Conservation (phyloP, 2,329 filamentous ascomycete genomes). For the Huntiella savannae region DNA sequence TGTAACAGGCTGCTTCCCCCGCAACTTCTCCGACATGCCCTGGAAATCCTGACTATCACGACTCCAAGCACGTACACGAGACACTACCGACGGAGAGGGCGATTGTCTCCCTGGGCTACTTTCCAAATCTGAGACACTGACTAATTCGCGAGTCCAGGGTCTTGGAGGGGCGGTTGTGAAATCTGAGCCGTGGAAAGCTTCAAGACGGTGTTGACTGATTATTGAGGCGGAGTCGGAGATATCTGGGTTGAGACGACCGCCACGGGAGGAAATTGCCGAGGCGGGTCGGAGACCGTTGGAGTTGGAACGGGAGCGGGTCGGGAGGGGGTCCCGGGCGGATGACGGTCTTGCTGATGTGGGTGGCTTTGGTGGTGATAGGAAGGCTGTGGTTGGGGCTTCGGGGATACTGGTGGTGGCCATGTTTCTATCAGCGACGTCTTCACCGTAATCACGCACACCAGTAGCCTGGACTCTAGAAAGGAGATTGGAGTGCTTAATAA, state of each 20-base stretch:
- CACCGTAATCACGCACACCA: conserved; percentile 37
- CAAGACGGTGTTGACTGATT: conserved; percentile 10
- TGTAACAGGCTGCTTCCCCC: conserved; percentile 2
- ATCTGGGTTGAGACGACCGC: not conserved
- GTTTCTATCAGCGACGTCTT: conserved; percentile 46
- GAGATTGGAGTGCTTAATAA: conserved; percentile 30
- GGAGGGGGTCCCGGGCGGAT: not conserved
- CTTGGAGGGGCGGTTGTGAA: not conserved
- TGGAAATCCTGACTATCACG: conserved; percentile 3
- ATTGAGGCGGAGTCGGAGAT: conserved; percentile 9
- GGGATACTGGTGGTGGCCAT: conserved; percentile 20
- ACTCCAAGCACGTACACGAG: conserved; percentile 7
- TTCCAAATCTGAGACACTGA: conserved; percentile 5
- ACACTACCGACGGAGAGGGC: conserved; percentile 2
- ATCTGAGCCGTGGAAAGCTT: conserved; percentile 6
- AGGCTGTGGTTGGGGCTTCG: too few relatives aligned
- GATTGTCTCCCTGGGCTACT: conserved; percentile 2
- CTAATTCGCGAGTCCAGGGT: conserved; percentile 8
- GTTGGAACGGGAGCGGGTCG: not conserved
- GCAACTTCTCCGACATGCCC: conserved; percentile 4
- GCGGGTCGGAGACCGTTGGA: conserved; percentile 2
- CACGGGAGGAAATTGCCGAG: conserved; percentile 5
- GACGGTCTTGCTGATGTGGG: not conserved
- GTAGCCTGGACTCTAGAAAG: conserved; percentile 28
- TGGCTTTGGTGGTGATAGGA: too few relatives aligned